phyloP scores from a whole-genome alignment of 805 yeast species.

The Candida insectalens region DNA sequence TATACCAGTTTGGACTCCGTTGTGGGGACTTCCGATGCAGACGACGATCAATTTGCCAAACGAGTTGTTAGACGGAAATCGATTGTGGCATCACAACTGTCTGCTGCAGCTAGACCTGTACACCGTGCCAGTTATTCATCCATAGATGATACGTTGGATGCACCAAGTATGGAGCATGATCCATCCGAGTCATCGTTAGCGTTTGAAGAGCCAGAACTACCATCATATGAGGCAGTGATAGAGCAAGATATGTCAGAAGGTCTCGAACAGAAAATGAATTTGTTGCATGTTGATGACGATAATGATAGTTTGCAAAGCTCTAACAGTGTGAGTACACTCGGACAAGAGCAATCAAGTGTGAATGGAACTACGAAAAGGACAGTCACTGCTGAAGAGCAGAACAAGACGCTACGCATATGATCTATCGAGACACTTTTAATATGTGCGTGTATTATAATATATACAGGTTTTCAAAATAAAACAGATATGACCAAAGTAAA shows the following conservation, averaged over 20 bases:
- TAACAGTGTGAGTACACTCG: too few species aligned
- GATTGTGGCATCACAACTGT: not conserved
- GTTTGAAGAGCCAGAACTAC: constrained; percentile 15
- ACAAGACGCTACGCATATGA: too few species aligned
- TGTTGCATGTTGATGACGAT: constrained; percentile 15
- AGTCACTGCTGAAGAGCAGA: too few species aligned
- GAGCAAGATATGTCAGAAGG: constrained; percentile 14
- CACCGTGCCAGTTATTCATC: constrained; percentile 1
- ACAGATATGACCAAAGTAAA: too few species aligned
- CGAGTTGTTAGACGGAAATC: constrained; percentile 3
- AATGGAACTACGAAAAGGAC: too few species aligned
- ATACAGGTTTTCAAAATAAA: constrained; percentile 1
- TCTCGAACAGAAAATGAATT: constrained; percentile 14
- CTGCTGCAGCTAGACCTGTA: not conserved
- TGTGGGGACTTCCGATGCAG: constrained; percentile 5
- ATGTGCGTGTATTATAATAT: too few species aligned
- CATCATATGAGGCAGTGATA: constrained; percentile 18
- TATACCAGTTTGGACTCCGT: constrained; percentile 14
- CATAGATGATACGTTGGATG: constrained; percentile 1
- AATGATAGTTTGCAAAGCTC: constrained; percentile 1
- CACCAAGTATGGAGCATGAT: constrained; percentile 7
- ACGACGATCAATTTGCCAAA: constrained; percentile 6
- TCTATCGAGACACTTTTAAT: too few species aligned
- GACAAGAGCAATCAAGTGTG: too few species aligned
- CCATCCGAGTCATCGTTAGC: constrained; percentile 18